Evolutionary conservation across 768 basidiomycete genomes (phyloP).

Genomic region (Mycena chlorophos): DNA sequence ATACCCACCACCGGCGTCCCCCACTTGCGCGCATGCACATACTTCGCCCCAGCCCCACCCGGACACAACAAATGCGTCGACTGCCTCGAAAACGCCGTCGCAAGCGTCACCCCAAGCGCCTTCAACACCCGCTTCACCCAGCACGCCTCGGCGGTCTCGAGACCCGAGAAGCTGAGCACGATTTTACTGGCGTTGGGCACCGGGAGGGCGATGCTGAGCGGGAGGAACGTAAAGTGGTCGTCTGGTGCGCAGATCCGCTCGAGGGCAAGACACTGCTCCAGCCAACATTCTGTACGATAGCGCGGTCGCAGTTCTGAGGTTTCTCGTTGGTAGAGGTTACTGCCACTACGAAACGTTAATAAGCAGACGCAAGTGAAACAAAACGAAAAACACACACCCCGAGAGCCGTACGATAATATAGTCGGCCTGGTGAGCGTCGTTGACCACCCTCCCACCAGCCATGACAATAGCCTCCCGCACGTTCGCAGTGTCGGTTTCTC

Average conservation of each 20-base stretch:
- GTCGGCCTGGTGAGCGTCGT: slow-evolving; percentile 54
- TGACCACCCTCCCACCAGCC: slow-evolving; percentile 52
- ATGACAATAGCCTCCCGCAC: slow-evolving; percentile 64
- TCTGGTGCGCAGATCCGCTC: slow-evolving; percentile 67
- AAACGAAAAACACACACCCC: slow-evolving; percentile 51
- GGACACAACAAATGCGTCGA: slow-evolving; percentile 85
- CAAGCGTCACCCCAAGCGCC: slow-evolving; percentile 61
- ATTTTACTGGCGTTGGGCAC: slow-evolving; percentile 59
- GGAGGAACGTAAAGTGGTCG: slow-evolving; percentile 70
- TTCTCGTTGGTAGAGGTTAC: slow-evolving; percentile 64
- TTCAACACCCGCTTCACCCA: slow-evolving; percentile 67
- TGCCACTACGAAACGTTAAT: slow-evolving; percentile 49
- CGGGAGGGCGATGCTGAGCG: slow-evolving; percentile 60
- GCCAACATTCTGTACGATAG: slow-evolving; percentile 91
- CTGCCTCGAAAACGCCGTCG: slow-evolving; percentile 59
- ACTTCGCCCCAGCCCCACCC: slow-evolving; percentile 68
- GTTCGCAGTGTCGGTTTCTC: slow-evolving; percentile 60
- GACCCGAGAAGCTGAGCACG: slow-evolving; percentile 70
- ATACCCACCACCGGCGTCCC: slow-evolving; percentile 68
- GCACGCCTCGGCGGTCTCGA: slow-evolving; percentile 66
- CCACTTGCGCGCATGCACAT: slow-evolving; percentile 79
- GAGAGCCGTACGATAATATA: slow-evolving; percentile 72
- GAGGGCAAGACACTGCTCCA: slow-evolving; percentile 81
- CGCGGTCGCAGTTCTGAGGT: slow-evolving; percentile 47
- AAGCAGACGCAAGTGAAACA: slow-evolving; percentile 1